Base-by-base conservation (phyloP, 768 basidiomycete species). In the Mycena kentingensis region DNA sequence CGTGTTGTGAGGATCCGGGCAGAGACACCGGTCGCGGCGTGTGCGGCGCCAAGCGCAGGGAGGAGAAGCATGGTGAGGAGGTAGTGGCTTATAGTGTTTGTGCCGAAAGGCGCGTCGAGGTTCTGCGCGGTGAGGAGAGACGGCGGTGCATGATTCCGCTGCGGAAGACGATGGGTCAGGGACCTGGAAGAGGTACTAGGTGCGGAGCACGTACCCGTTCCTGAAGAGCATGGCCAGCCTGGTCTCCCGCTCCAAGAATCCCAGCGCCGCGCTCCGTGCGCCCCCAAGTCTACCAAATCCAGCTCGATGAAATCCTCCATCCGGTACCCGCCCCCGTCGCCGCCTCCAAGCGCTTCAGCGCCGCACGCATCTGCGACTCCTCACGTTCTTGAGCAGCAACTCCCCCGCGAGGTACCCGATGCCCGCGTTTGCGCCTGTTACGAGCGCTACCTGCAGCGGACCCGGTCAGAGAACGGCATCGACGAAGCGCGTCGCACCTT, bases 361-460 rank as follows among this genome's bases (percentile, higher is more conserved):
- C 65, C 12, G 52, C 57, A n/a, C 60, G 57, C 4, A 55, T 42
- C 12, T 36, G 43, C 28, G 61, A 50, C 4, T 19, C 24, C 2
- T 47, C 29, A 68, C 68, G 22, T 62, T 62, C 46, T 69, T 67
- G n/a, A 59, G 49, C 0, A 67, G 48, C 21, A 69, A 48, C 10
- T 65, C 60, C 58, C 69, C 72, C 26, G 65, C 68, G 16, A 73
- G 71, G 32, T 70, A 70, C 5, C 76, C 78, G 27, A 79, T 70
- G 1, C 67, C 75, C 1, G 68, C 54, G 51, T 73, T 76, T 3
- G 70, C 71, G 2, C 76, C 74, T 12, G 69, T 69, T 15, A 73
- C 70, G 31, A 74, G 61, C 13, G 67, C 52, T 19, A 75, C 70
- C 49, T 56, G 36, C 36, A 19, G 36, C 7, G 11, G 8, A 10